Percentiles rank a stretch among this genome's conserved stretches.
Evolutionary conservation across 2,329 filamentous ascomycete genomes (phyloP).

Genomic region (Diaporthe helianthi): DNA sequence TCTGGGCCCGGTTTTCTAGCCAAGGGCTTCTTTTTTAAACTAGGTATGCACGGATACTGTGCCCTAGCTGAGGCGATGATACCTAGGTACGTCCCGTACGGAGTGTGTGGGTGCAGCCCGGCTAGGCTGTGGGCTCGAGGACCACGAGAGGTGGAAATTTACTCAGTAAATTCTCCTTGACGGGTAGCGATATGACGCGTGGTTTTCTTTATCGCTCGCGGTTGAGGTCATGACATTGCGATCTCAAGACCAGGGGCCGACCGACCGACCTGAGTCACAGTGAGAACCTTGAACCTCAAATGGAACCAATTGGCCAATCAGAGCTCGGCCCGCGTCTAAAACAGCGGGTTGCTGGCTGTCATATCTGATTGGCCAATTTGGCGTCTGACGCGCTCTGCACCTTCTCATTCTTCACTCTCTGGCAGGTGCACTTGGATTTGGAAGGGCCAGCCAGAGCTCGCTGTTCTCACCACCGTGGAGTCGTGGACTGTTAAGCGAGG

Average conservation of each 20-base stretch:
- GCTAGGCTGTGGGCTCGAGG: background rate
- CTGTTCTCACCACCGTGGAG: background rate
- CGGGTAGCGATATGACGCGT: background rate
- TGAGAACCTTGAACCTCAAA: background rate
- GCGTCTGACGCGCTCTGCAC: background rate
- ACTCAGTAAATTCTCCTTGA: background rate
- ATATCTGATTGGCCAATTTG: background rate
- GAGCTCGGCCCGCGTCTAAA: slow-evolving; percentile 3
- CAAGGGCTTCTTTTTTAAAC: background rate
- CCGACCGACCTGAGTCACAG: background rate
- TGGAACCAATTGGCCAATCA: background rate
- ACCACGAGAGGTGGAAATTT: slow-evolving; percentile 4
- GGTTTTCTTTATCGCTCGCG: background rate
- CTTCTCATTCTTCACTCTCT: background rate
- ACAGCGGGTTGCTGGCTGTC: background rate
- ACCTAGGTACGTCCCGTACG: no score
- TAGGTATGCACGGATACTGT: no score
- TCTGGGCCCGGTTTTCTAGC: slow-evolving; percentile 11
- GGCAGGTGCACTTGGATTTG: background rate
- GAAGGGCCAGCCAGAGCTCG: background rate
- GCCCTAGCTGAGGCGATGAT: background rate
- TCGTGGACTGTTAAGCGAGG: background rate
- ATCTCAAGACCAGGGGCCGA: no score
- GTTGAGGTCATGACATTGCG: background rate
- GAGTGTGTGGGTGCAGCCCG: background rate